A percentile compares a stretch with the other conserved stretches of the same genome.
These are phyloP conservation scores for Didymella sp. DNA, from an alignment of 2,329 filamentous ascomycete species.

Conservation along the genomic window DNA sequence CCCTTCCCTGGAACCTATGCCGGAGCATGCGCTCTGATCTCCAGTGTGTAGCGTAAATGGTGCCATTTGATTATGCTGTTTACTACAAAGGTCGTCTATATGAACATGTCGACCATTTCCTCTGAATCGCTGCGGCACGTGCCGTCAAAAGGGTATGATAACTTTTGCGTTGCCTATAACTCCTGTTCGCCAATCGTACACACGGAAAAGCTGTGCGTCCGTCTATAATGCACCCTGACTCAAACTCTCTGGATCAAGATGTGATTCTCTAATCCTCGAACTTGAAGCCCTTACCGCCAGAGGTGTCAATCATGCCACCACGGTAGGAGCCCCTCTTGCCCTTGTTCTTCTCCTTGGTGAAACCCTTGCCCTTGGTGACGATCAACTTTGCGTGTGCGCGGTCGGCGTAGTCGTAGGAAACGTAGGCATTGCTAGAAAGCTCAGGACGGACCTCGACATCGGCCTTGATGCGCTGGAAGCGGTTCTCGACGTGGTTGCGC, in stretches of 20 bases:
- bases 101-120: conserved; percentile 1
- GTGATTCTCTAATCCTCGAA: conserved; percentile 74
- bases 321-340: conserved; percentile 79
- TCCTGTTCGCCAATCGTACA: conserved; percentile 12
- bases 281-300: conserved; percentile 84
- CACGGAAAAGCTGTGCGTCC: background rate
- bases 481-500: conserved; percentile 54
- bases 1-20: too few species aligned
- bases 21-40: too few species aligned
- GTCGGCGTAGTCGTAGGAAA: conserved; percentile 86
- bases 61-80: background rate
- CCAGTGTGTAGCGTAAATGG: too few species aligned
- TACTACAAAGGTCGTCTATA: conserved; percentile 8
- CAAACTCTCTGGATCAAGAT: background rate
- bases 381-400: conserved; percentile 87
- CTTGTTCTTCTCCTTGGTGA: conserved; percentile 99
- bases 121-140: background rate
- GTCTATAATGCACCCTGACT: conserved; percentile 6
- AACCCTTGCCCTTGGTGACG: conserved; percentile 92
- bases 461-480: conserved; percentile 78
- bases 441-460: conserved; percentile 71
- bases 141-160: conserved; percentile 16
- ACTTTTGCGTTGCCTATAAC: conserved; percentile 12
- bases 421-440: conserved; percentile 80
- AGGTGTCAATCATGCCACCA: conserved; percentile 85